Base-by-base conservation (phyloP, 1,139 yeast species). In the Arxiozyma heterogenica region DNA sequence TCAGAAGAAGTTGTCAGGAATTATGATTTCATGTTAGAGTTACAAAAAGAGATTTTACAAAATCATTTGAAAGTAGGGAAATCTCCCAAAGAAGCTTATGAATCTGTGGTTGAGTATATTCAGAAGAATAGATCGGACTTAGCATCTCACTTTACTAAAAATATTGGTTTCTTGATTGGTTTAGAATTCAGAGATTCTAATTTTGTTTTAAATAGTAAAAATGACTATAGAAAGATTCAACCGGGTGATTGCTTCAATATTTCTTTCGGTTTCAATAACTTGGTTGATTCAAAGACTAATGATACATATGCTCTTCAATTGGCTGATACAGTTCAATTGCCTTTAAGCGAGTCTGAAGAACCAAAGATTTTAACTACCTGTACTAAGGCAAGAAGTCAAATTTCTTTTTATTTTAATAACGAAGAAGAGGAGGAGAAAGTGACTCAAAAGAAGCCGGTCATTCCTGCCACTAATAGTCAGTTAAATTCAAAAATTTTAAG, bases 101-200 rank as follows among this genome's bases (percentile, higher is more conserved):
- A 75, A 52, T 81, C 83, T 18, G 82, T 89, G 0, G 58, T 82
- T 22, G 82, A 77, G 20, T 84, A 71, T 60, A 78, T 91, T 59
- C 75, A 77, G 59, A 75, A 77, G 53, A 72, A 76, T 44, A 76
- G 77, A 61, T 87, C 95, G 0, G 87, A 82, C 12, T 75, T 91
- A 62, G 83, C 76, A 39, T 65, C 74, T 42, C 74, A 81, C 64
- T 86, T 90, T 64, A 78, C 90, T 54, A 88, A 87, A 65, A 90
- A 87, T 64, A 80, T 86, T 60, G 98, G 98, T 54, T 88, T 95
- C 81, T 76, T 89, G 55, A 84, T 87, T 59, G 98, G 98, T 55
- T 80, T 93, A 61, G 97, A 90, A 66, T 89, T 88, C 66, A 80
- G 96, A 69, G 97, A 91, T 68, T 79, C 93, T 0, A 74, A 84